phyloP scores from a whole-genome alignment of 2,329 filamentous ascomycete genomes.

The Penicillium sp. region DNA sequence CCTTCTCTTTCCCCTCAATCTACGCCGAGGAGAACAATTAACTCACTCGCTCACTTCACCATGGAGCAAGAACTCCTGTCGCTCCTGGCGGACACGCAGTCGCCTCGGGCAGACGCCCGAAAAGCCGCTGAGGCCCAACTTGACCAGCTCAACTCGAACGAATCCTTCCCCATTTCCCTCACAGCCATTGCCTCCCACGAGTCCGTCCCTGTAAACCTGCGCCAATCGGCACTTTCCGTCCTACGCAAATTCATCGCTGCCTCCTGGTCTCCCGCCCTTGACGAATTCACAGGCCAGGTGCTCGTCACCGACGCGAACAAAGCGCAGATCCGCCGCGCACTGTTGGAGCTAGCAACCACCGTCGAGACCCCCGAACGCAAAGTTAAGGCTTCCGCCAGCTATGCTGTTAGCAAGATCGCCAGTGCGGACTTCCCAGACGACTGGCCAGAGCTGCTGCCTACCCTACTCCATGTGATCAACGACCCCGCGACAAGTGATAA shows the following conservation, averaged over 20 bases:
- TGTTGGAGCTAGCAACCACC: conserved; percentile 77
- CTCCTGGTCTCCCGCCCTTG: conserved; percentile 78
- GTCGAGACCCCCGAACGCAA: conserved; percentile 73
- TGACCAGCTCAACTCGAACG: conserved; percentile 66
- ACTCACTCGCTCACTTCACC: conserved; percentile 18
- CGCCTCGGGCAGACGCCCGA: conserved; percentile 71
- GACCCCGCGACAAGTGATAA: conserved; percentile 68
- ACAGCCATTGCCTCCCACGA: conserved; percentile 77
- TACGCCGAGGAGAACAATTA: conserved; percentile 7
- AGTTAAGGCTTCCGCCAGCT: conserved; percentile 86
- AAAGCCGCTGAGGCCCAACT: conserved; percentile 86
- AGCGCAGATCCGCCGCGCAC: conserved; percentile 67
- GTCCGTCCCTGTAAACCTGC: conserved; percentile 70
- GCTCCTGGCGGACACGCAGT: conserved; percentile 85
- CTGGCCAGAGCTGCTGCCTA: conserved; percentile 87
- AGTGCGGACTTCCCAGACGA: conserved; percentile 89
- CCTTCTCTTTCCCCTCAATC: neutral
- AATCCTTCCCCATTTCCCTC: conserved; percentile 76
- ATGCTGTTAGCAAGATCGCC: conserved; percentile 90
- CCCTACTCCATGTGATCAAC: conserved; percentile 72
- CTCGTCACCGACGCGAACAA: conserved; percentile 74
- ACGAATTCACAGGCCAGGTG: conserved; percentile 68
- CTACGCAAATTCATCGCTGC: conserved; percentile 81
- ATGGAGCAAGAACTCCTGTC: conserved; percentile 95
- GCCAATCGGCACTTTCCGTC: conserved; percentile 78